These are phyloP conservation scores for Butyriboletus loyo DNA, from an alignment of 768 basidiomycete genomes.

Conservation along the genomic window DNA sequence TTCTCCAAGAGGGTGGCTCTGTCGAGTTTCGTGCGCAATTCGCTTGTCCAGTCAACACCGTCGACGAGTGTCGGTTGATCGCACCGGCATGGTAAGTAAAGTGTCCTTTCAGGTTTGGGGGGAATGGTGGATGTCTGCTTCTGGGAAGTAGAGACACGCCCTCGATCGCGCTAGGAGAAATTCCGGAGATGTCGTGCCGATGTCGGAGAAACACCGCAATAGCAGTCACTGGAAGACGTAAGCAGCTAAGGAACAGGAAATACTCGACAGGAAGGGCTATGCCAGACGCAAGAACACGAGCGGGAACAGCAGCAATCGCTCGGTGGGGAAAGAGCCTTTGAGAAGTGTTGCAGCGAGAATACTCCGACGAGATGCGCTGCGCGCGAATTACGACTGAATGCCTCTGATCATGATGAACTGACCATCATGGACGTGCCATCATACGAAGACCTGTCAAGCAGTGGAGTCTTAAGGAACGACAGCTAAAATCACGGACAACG, in stretches of 20 bases:
- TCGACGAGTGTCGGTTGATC: not conserved
- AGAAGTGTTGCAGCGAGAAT: not conserved
- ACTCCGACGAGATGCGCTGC: not conserved
- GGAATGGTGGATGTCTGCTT: not conserved
- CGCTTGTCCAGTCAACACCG: not conserved
- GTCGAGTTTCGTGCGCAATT: not conserved
- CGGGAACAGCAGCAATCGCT: not conserved
- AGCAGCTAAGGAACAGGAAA: not conserved
- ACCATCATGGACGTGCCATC: not conserved
- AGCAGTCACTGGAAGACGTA: not conserved
- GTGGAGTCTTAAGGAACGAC: not conserved
- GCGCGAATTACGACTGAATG: not conserved
- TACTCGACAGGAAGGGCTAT: not conserved
- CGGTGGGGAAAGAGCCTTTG: not conserved
- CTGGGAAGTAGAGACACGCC: not conserved
- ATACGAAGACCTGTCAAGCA: not conserved
- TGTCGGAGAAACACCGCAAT: not conserved
- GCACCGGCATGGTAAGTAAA: not conserved
- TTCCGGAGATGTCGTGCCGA: not conserved
- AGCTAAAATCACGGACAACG: not conserved
- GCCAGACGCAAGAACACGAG: not conserved
- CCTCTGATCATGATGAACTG: not conserved
- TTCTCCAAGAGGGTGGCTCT: not conserved
- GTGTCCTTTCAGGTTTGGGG: not conserved
- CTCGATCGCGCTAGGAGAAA: not conserved